A percentile compares a stretch with the other conserved stretches of the same genome.
These are phyloP conservation scores for Sugiyamaella paludigena DNA, from an alignment of 1,139 yeast species.

Conservation along the genomic window DNA sequence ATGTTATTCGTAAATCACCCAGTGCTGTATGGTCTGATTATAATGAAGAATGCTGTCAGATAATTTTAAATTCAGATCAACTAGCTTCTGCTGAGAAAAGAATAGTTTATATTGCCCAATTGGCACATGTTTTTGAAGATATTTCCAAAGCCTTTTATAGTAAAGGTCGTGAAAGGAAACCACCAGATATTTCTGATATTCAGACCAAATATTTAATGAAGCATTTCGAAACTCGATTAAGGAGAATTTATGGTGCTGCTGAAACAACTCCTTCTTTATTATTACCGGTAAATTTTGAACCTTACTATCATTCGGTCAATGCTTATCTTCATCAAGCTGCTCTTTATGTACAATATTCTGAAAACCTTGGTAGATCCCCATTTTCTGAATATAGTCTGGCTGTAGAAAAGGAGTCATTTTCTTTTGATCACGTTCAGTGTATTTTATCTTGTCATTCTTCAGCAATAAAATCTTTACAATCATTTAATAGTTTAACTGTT, in stretches of 20 bases:
- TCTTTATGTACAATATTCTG: slow-evolving; percentile 36
- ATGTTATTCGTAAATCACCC: slow-evolving; percentile 33
- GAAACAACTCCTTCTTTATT: not conserved
- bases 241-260: slow-evolving; percentile 14
- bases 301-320: slow-evolving; percentile 55
- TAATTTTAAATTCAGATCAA: slow-evolving; percentile 42
- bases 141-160: slow-evolving; percentile 39
- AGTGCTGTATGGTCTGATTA: slow-evolving; percentile 46
- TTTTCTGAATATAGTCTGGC: slow-evolving; percentile 39
- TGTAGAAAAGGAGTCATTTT: slow-evolving; percentile 25
- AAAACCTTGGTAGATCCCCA: slow-evolving; percentile 36
- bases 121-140: slow-evolving; percentile 61
- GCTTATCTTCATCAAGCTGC: slow-evolving; percentile 70
- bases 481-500: slow-evolving; percentile 17
- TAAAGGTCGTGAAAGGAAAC: slow-evolving; percentile 24
- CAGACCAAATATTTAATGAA: slow-evolving; percentile 26
- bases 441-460: slow-evolving; percentile 28
- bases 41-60: slow-evolving; percentile 59
- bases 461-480: slow-evolving; percentile 24
- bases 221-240: slow-evolving; percentile 28
- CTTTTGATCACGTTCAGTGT: slow-evolving; percentile 25
- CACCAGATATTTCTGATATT: slow-evolving; percentile 33
- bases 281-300: slow-evolving; percentile 9
- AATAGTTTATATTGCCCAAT: slow-evolving; percentile 58
- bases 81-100: slow-evolving; percentile 29